phyloP scores from a whole-genome alignment of 768 basidiomycete genomes.

The Lanmaoa pseudosensibilis region DNA sequence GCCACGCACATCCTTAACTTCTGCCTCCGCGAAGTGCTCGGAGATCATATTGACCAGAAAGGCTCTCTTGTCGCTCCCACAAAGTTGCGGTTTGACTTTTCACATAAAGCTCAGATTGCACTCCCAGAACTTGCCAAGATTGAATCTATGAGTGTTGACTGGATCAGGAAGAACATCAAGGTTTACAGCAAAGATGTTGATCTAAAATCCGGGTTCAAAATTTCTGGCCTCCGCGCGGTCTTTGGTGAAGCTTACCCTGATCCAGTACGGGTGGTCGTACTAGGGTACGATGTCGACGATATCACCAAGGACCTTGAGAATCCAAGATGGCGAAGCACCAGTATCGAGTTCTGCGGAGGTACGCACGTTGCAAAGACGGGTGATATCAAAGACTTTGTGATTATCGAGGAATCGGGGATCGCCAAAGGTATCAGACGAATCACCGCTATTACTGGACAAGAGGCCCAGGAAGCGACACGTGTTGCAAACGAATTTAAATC shows the following conservation, averaged over 20 bases:
- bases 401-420: constrained; percentile 94
- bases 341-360: constrained; percentile 97
- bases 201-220: constrained; percentile 74
- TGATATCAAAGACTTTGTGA: constrained; percentile 94
- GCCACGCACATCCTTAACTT: constrained; percentile 98
- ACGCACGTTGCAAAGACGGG: constrained; percentile 98
- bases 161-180: constrained; percentile 86
- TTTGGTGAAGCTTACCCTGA: constrained; percentile 98
- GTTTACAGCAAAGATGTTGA: constrained; percentile 88
- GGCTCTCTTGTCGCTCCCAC: constrained; percentile 95
- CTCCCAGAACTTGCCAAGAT: constrained; percentile 77
- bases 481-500: constrained; percentile 61
- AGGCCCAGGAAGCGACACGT: constrained; percentile 80
- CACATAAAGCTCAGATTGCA: constrained; percentile 88
- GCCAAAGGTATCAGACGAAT: constrained; percentile 97
- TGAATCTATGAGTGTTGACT: constrained; percentile 79
- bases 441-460: constrained; percentile 91
- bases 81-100: constrained; percentile 98
- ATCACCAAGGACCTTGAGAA: constrained; percentile 84
- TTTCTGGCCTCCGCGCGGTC: constrained; percentile 93
- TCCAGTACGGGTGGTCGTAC: constrained; percentile 91
- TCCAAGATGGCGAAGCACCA: constrained; percentile 87
- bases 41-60: constrained; percentile 97
- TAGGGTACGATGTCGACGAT: constrained; percentile 86
- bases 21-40: constrained; percentile 86